phyloP scores from a whole-genome alignment of 352 stramenopile species.

The Phytophthora hibernalis region DNA sequence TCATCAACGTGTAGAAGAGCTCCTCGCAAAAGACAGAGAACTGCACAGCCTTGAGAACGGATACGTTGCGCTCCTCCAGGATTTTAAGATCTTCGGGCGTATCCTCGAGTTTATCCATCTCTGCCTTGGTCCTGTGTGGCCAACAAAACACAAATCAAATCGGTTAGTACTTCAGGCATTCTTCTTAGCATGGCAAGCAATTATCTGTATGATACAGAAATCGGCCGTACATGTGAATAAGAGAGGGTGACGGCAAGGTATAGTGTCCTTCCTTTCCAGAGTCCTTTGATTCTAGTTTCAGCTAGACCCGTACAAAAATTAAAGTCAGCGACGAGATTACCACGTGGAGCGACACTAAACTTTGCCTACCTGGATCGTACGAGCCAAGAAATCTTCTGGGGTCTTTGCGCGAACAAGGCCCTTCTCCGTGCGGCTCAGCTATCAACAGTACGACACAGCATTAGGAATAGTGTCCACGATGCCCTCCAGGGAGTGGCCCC shows the following conservation, averaged over 20 bases:
- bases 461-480: not conserved
- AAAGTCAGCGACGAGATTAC: not conserved
- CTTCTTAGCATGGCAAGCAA: not conserved
- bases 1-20: constrained; percentile 85
- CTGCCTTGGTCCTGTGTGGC: constrained; percentile 49
- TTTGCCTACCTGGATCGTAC: constrained; percentile 71
- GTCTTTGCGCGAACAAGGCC: constrained; percentile 79
- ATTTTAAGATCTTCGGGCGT: constrained; percentile 66
- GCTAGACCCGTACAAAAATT: constrained; percentile 21
- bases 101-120: constrained; percentile 68
- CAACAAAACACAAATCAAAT: not conserved
- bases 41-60: constrained; percentile 80
- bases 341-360: not conserved
- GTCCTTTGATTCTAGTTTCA: constrained; percentile 49
- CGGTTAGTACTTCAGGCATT: not conserved
- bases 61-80: constrained; percentile 73
- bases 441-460: constrained; percentile 4
- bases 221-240: constrained; percentile 54
- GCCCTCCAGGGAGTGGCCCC: not conserved
- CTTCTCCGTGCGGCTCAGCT: constrained; percentile 86
- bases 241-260: constrained; percentile 48
- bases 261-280: constrained; percentile 44
- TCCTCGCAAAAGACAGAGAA: constrained; percentile 91
- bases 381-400: constrained; percentile 78
- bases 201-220: not conserved